Percentiles rank a stretch among this genome's conserved stretches.
Conservation (phyloP, 495 filamentous ascomycete genomes). For the Alectoria sarmentosa region DNA sequence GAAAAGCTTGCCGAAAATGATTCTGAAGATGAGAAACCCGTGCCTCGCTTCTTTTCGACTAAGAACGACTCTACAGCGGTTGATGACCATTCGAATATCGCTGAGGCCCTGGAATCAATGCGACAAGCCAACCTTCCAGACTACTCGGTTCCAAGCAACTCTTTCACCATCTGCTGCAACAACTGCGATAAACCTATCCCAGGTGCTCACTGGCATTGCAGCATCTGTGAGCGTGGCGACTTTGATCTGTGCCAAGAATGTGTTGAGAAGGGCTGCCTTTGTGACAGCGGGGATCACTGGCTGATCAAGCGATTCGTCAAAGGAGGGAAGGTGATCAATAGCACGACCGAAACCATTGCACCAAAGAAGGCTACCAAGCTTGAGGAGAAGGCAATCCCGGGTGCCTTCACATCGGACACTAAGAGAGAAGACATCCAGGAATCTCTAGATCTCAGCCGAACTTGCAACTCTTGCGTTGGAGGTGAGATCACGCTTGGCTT, state of each 20-base stretch:
- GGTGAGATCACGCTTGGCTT: constrained; percentile 42
- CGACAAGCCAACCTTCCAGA: constrained; percentile 4
- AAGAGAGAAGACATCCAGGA: constrained; percentile 28
- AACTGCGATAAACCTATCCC: constrained; percentile 70
- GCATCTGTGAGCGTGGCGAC: constrained; percentile 85
- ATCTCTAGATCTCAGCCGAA: constrained; percentile 46
- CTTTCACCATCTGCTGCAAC: constrained; percentile 82
- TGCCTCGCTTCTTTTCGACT: constrained; percentile 27
- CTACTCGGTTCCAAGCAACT: constrained; percentile 2
- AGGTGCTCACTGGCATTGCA: constrained; percentile 88
- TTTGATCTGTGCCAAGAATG: constrained; percentile 87
- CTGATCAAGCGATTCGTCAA: constrained; percentile 83
- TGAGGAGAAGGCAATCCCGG: constrained; percentile 33
- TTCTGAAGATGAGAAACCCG: constrained; percentile 26
- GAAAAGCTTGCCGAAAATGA: constrained; percentile 7
- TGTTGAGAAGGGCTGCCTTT: constrained; percentile 65
- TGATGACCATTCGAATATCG: constrained; percentile 31
- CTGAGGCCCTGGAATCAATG: constrained; percentile 22
- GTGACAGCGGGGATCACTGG: constrained; percentile 75
- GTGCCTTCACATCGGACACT: constrained; percentile 36
- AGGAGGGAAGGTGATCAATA: constrained; percentile 71
- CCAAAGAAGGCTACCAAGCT: constrained; percentile 43
- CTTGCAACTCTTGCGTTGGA: constrained; percentile 87
- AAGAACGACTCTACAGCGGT: constrained; percentile 33
- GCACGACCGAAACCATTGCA: constrained; percentile 70